phyloP scores from a whole-genome alignment of 306 rosid species.

The Casuarina glauca region DNA sequence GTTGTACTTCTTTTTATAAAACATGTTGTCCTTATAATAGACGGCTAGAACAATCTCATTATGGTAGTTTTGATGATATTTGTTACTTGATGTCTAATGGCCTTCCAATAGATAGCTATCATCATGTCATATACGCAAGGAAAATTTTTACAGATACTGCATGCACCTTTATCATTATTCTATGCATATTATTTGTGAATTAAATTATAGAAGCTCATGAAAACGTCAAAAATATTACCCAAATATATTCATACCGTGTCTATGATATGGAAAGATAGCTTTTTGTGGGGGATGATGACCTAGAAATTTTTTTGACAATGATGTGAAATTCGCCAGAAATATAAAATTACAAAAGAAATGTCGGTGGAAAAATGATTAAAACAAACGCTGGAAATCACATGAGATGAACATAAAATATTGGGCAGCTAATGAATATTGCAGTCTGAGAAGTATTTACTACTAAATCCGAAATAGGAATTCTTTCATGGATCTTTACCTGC shows the following conservation, averaged over 20 bases:
- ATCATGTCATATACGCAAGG: not conserved
- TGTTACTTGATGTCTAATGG: not conserved
- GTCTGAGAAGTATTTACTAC: conserved; percentile 65
- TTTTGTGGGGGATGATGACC: conserved; percentile 95
- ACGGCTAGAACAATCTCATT: not conserved
- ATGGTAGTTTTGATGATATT: not conserved
- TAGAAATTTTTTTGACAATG: conserved; percentile 43
- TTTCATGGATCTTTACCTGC: conserved; percentile 91
- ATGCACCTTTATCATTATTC: not conserved
- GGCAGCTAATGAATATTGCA: conserved; percentile 27
- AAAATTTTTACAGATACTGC: conserved; percentile 7
- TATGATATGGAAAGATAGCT: conserved; percentile 91
- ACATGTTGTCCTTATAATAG: not conserved
- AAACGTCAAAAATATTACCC: conserved; percentile 13
- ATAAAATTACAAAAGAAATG: conserved; percentile 26
- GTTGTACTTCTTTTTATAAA: not conserved
- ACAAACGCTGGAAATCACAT: conserved; percentile 14
- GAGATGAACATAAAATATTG: conserved; percentile 23
- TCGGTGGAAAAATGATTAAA: conserved; percentile 20
- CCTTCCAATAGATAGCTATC: not conserved
- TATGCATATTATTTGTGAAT: not conserved
- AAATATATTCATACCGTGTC: conserved; percentile 70
- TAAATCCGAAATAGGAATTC: conserved; percentile 91
- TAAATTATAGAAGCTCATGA: conserved; percentile 18
- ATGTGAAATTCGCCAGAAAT: conserved; percentile 14